Evolutionary conservation across 2,329 filamentous ascomycete species (phyloP).

Genomic region (Aspergillus viridinutans): DNA sequence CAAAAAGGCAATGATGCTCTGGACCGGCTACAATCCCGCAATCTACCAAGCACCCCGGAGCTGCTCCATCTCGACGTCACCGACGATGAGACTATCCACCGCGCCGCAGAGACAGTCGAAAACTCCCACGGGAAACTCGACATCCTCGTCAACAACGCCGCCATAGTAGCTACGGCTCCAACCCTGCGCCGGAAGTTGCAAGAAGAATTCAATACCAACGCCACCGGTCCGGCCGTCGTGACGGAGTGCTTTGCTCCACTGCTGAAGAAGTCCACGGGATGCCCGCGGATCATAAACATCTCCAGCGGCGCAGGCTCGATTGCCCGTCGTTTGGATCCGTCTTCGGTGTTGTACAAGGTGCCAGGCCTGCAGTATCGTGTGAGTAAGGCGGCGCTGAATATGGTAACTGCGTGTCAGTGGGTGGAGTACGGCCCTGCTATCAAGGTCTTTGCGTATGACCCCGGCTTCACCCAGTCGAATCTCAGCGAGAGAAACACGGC

Average conservation of each 20-base stretch:
- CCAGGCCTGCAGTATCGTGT: conserved; percentile 36
- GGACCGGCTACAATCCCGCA: conserved; percentile 24
- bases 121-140: conserved; percentile 16
- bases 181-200: conserved; percentile 6
- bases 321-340: conserved; percentile 22
- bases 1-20: conserved; percentile 30
- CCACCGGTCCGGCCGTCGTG: conserved; percentile 31
- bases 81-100: conserved; percentile 27
- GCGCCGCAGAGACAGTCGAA: conserved; percentile 10
- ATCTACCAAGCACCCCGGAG: conserved; percentile 24
- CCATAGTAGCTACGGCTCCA: not conserved
- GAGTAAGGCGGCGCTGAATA: conserved; percentile 43
- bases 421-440: conserved; percentile 10
- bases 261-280: conserved; percentile 15
- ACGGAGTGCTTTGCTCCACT: conserved; percentile 31
- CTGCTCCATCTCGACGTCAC: conserved; percentile 33
- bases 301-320: conserved; percentile 29
- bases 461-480: conserved; percentile 10
- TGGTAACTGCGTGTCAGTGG: conserved; percentile 22
- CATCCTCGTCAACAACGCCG: conserved; percentile 29
- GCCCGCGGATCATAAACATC: conserved; percentile 29
- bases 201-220: conserved; percentile 32
- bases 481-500: conserved; percentile 8
- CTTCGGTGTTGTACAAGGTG: conserved; percentile 20
- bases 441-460: conserved; percentile 10